Evolutionary conservation across 208 protist genomes (phyloP).

Genomic region (Trypanosoma scelopori): DNA sequence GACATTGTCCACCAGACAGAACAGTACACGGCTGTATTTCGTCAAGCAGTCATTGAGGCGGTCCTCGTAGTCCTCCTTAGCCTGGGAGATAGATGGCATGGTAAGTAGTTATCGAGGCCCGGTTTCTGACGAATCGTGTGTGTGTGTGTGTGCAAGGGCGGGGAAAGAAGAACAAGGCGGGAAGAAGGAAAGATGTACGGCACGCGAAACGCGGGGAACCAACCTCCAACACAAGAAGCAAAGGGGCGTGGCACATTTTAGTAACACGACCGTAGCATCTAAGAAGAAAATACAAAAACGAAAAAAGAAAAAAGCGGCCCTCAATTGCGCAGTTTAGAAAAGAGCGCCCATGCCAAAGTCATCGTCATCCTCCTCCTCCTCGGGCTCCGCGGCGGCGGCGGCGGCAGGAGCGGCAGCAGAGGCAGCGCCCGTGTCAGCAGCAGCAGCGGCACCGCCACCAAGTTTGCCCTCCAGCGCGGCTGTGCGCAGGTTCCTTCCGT

Average conservation of each 20-base stretch:
- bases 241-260: no score
- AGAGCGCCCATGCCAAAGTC: conserved; percentile 26
- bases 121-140: not conserved
- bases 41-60: conserved; percentile 90
- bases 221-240: no score
- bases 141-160: not conserved
- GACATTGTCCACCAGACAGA: conserved; percentile 98
- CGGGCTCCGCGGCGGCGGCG: conserved; percentile 42
- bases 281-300: conserved; percentile 11
- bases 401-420: conserved; percentile 39
- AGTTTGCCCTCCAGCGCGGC: conserved; percentile 83
- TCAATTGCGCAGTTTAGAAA: conserved; percentile 10
- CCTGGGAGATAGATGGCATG: conserved; percentile 65
- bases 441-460: conserved; percentile 72
- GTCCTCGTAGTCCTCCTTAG: conserved; percentile 90
- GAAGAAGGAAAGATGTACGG: no score
- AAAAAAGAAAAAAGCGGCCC: conserved; percentile 12
- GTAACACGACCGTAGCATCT: conserved; percentile 8
- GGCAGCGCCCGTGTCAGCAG: conserved; percentile 42
- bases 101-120: not conserved
- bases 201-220: no score
- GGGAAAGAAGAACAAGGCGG: conserved; percentile 15
- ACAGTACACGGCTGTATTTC: conserved; percentile 95
- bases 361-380: conserved; percentile 75
- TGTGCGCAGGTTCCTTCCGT: conserved; percentile 89